Percentiles rank a stretch among this genome's conserved stretches.
These are phyloP conservation scores for Candida adriatica DNA, from an alignment of 805 yeast genomes.

Conservation along the genomic window DNA sequence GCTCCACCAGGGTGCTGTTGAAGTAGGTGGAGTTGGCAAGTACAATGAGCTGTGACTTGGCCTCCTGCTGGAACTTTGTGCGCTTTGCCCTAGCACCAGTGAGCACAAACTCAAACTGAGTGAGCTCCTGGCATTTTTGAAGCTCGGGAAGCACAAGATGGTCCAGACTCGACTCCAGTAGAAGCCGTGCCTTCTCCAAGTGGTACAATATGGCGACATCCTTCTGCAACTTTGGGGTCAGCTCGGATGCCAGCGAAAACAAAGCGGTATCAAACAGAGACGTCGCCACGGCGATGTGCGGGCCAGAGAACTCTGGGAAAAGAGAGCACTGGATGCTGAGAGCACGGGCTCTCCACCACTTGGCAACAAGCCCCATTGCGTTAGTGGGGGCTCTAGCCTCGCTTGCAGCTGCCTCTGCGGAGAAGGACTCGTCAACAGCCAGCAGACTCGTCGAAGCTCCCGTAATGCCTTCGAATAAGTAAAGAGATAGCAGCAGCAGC, in stretches of 20 bases:
- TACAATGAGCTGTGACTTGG: conserved; percentile 68
- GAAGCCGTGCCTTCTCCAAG: conserved; percentile 62
- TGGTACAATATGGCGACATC: conserved; percentile 42
- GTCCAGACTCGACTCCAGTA: conserved; percentile 59
- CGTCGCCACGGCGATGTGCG: conserved; percentile 29
- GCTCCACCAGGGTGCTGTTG: conserved; percentile 22
- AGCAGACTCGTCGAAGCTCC: conserved; percentile 25
- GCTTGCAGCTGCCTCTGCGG: conserved; percentile 25
- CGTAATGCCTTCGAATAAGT: conserved; percentile 36
- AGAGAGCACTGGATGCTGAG: conserved; percentile 57
- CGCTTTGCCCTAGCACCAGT: conserved; percentile 88
- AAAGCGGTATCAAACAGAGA: conserved; percentile 26
- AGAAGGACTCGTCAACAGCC: conserved; percentile 12
- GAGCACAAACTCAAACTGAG: conserved; percentile 55
- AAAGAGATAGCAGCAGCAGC: conserved; percentile 35
- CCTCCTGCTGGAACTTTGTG: conserved; percentile 71
- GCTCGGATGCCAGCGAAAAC: conserved; percentile 11
- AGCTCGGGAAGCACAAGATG: conserved; percentile 50
- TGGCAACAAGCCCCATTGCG: conserved; percentile 35
- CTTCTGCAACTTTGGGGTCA: conserved; percentile 25
- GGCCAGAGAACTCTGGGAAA: conserved; percentile 55
- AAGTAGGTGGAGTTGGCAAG: conserved; percentile 49
- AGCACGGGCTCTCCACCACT: conserved; percentile 76
- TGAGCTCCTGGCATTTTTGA: conserved; percentile 47
- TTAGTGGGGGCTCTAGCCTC: conserved; percentile 10